phyloP scores from a whole-genome alignment of 2,329 filamentous ascomycete genomes.

The Stachybotrys echinatus region DNA sequence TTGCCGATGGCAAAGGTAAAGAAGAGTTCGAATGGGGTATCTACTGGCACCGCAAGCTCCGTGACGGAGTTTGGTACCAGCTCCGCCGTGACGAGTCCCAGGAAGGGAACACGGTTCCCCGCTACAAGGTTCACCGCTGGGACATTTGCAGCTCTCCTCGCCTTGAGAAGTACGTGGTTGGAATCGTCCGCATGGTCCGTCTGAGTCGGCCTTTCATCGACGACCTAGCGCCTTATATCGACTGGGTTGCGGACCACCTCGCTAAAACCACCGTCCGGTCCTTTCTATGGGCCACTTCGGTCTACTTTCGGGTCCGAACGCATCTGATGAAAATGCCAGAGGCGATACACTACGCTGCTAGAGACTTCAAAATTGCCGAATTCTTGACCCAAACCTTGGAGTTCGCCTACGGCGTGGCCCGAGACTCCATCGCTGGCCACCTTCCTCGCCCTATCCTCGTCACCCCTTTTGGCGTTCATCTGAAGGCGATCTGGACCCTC shows the following conservation, averaged over 20 bases:
- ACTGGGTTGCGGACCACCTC: slow-evolving; percentile 21
- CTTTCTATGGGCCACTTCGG: slow-evolving; percentile 22
- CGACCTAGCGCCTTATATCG: slow-evolving; percentile 21
- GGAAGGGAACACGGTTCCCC: not conserved
- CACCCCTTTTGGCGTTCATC: slow-evolving; percentile 11
- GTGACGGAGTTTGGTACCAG: slow-evolving; percentile 20
- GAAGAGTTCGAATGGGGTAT: slow-evolving; percentile 31
- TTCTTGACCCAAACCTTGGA: slow-evolving; percentile 20
- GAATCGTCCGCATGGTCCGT: slow-evolving; percentile 21
- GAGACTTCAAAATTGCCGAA: slow-evolving; percentile 17
- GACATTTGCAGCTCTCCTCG: slow-evolving; percentile 18
- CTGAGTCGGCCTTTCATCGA: slow-evolving; percentile 7
- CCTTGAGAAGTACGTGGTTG: slow-evolving; percentile 20
- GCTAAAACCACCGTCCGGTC: slow-evolving; percentile 15
- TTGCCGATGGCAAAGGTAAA: slow-evolving; percentile 10
- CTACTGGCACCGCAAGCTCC: slow-evolving; percentile 23
- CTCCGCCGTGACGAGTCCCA: slow-evolving; percentile 4
- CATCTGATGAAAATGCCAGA: not conserved
- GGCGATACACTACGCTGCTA: not conserved
- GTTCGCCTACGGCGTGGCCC: slow-evolving; percentile 23
- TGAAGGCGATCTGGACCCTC: not conserved
- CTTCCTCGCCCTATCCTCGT: slow-evolving; percentile 22
- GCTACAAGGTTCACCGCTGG: not conserved
- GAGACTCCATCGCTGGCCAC: slow-evolving; percentile 20
- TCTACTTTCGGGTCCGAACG: slow-evolving; percentile 18